phyloP scores from a whole-genome alignment of 352 stramenopile species.

The Phytophthora rubi region DNA sequence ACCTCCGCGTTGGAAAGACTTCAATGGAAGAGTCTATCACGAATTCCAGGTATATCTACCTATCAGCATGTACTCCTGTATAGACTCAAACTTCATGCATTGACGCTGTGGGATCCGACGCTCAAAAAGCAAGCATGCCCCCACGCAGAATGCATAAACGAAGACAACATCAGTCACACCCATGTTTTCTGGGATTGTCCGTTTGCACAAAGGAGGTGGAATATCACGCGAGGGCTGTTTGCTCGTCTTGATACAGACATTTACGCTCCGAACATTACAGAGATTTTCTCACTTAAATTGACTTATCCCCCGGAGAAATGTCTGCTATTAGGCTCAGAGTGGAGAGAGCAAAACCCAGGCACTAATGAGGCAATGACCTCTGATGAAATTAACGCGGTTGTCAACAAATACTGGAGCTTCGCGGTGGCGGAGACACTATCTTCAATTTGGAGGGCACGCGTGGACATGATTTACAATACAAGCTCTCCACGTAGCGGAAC shows the following conservation, averaged over 20 bases:
- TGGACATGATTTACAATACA: background rate
- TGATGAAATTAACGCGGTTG: background rate
- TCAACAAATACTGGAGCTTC: background rate
- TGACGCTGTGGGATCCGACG: background rate
- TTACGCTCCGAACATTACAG: background rate
- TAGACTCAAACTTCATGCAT: background rate
- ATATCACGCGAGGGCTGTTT: background rate
- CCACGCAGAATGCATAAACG: background rate
- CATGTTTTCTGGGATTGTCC: background rate
- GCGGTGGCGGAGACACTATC: background rate
- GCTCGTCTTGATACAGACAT: background rate
- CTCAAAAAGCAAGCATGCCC: background rate
- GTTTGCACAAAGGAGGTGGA: background rate
- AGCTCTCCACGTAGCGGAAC: background rate
- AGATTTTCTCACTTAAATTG: background rate
- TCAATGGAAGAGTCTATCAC: background rate
- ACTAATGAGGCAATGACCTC: background rate
- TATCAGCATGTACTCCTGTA: background rate
- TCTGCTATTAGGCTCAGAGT: background rate
- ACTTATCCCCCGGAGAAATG: background rate
- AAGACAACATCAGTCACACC: background rate
- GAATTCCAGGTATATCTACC: background rate
- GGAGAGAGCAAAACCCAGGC: background rate
- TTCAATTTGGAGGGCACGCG: background rate
- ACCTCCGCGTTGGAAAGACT: background rate